Base-by-base conservation (phyloP, 1,139 yeast species). In the Arxiozyma bovina region DNA sequence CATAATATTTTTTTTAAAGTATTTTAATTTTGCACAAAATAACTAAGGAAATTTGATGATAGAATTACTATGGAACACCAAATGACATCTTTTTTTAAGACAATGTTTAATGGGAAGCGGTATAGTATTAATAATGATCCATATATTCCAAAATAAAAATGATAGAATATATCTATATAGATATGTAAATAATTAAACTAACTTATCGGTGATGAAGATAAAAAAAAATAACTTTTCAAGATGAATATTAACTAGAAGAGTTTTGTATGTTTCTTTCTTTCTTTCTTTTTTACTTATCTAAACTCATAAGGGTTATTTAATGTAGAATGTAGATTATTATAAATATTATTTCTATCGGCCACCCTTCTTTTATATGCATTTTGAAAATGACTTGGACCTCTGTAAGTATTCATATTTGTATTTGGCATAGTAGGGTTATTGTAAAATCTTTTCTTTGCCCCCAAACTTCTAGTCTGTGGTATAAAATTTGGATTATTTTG, bases 401-500 rank as follows among this genome's bases (percentile, higher is more conserved):
- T 46, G 5, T 27, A 30, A 20, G 18, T 45, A 45, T 41, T 48
- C 34, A 22, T 11, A 17, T 27, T 47, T 8, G 7, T 25, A 20
- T 38, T 27, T 18, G 46, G 47, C 25, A 30, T n/a, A 21, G 21
- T 30, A 15, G 21, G 34, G 34, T 49, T 46, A 22, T 60, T 23
- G 15, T 49, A 42, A 46, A 22, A 38, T 48, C 51, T 48, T 30
- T 45, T 38, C 27, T 48, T 53, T 45, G 42, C 46, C 17, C 49
- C 49, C 17, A 46, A 30, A 18, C 34, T 46, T 25, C 50, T 40
- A 23, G 12, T 40, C 20, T 43, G 52, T 34, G 55, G 52, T 20
- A 75, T 67, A 60, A 80, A 79, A 61, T 80, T 83, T 8, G 85
- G 85, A 61, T 79, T 80, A 57, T 73, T 74, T 48, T 75, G 74